These are phyloP conservation scores for Quercus bicolor DNA, from an alignment of 306 rosid genomes.

Conservation along the genomic window DNA sequence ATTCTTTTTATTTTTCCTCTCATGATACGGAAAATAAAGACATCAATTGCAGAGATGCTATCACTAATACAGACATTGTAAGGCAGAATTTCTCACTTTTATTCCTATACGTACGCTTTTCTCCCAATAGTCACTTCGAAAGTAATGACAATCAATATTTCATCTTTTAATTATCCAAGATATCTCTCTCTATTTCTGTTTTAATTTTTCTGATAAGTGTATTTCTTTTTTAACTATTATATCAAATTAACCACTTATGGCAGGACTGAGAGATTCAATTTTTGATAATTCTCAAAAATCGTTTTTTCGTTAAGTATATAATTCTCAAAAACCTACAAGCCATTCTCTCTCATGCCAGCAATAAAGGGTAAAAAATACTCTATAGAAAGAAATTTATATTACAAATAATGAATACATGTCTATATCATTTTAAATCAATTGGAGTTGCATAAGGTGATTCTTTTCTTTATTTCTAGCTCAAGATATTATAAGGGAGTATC, in stretches of 20 bases:
- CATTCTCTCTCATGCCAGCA: too few species aligned
- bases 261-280: not conserved
- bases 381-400: too few species aligned
- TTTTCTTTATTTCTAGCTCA: not conserved
- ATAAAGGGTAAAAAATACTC: too few species aligned
- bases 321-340: not conserved
- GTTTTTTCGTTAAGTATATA: too few species aligned
- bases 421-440: not conserved
- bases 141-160: not conserved
- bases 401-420: not conserved
- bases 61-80: not conserved
- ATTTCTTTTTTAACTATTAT: not conserved
- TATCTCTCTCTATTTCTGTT: not conserved
- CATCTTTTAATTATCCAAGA: not conserved
- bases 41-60: not conserved
- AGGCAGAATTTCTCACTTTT: too few species aligned
- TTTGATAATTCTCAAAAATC: not conserved
- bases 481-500: too few species aligned
- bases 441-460: not conserved
- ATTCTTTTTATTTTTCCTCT: too few species aligned
- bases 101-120: too few species aligned
- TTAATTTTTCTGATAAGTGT: not conserved
- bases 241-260: not conserved
- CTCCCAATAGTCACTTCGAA: not conserved
- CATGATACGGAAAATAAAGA: not conserved